phyloP scores from a whole-genome alignment of 768 basidiomycete species.

The Rhodotorula toruloides region DNA sequence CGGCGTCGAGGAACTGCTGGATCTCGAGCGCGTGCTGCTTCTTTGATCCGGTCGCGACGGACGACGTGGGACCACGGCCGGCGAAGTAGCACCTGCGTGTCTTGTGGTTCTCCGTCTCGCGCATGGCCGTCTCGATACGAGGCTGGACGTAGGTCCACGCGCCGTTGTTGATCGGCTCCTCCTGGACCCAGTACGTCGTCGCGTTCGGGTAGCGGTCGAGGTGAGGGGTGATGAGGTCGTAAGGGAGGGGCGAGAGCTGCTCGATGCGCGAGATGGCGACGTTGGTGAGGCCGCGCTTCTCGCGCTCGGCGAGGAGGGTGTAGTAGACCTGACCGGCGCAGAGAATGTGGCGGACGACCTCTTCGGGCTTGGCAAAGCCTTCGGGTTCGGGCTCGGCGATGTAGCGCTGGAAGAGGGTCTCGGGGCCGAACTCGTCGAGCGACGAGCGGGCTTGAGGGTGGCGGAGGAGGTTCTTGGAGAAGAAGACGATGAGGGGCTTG shows the following conservation, averaged over 20 bases:
- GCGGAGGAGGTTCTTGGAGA: slow-evolving; percentile 92
- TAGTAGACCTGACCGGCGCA: slow-evolving; percentile 82
- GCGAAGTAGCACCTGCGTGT: slow-evolving; percentile 87
- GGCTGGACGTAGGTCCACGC: slow-evolving; percentile 89
- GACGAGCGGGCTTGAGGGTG: slow-evolving; percentile 86
- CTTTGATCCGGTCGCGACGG: slow-evolving; percentile 37
- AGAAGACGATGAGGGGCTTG: slow-evolving; percentile 92
- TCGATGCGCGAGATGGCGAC: slow-evolving; percentile 90
- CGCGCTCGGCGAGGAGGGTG: slow-evolving; percentile 72
- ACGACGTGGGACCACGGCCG: slow-evolving; percentile 75
- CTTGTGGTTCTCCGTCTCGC: slow-evolving; percentile 81
- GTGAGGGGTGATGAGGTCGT: slow-evolving; percentile 86
- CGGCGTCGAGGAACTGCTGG: slow-evolving; percentile 33
- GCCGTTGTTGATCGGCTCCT: slow-evolving; percentile 95
- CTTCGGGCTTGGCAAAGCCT: slow-evolving; percentile 66
- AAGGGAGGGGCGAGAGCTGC: slow-evolving; percentile 95
- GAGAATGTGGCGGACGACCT: slow-evolving; percentile 78
- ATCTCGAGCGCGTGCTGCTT: slow-evolving; percentile 39
- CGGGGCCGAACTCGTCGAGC: slow-evolving; percentile 79
- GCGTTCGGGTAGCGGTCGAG: slow-evolving; percentile 96
- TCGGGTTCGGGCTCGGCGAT: slow-evolving; percentile 75
- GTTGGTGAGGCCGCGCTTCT: slow-evolving; percentile 80
- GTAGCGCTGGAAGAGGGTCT: slow-evolving; percentile 89
- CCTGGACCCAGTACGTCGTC: slow-evolving; percentile 50
- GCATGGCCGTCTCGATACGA: slow-evolving; percentile 64